A percentile compares a stretch with the other conserved stretches of the same genome.
phyloP scores from a whole-genome alignment of 805 yeast genomes.

The Wickerhamiella alocasiicola region DNA sequence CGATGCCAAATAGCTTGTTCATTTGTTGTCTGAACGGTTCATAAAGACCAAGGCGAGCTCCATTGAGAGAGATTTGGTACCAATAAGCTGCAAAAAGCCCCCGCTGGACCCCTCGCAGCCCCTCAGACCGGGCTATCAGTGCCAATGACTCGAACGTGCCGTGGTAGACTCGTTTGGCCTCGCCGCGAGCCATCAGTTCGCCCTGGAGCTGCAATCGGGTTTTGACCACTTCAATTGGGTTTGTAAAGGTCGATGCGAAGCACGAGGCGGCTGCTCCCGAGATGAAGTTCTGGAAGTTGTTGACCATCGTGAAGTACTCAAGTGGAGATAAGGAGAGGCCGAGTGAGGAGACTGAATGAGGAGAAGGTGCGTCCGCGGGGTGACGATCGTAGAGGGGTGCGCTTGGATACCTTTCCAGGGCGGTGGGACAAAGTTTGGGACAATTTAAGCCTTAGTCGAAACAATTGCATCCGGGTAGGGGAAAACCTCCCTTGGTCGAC shows the following conservation, averaged over 20 bases:
- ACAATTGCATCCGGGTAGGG: too few species aligned
- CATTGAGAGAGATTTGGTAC: constrained; percentile 84
- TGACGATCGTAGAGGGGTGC: too few species aligned
- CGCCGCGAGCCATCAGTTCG: constrained; percentile 45
- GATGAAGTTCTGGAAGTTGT: constrained; percentile 32
- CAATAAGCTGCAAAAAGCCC: constrained; percentile 82
- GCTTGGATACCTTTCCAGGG: too few species aligned
- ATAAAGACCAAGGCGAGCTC: constrained; percentile 86
- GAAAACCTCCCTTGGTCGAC: too few species aligned
- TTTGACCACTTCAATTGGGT: constrained; percentile 89
- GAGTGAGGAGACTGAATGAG: too few species aligned
- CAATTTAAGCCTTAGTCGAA: too few species aligned
- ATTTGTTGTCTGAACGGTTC: constrained; percentile 65
- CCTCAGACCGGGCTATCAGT: constrained; percentile 65
- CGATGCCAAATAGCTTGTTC: constrained; percentile 45
- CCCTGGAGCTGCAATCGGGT: constrained; percentile 96
- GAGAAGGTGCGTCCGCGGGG: too few species aligned
- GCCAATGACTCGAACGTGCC: constrained; percentile 81
- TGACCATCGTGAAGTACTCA: too few species aligned
- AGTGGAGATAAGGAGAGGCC: too few species aligned
- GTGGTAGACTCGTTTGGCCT: constrained; percentile 46
- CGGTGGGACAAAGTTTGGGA: too few species aligned
- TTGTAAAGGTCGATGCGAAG: constrained; percentile 93
- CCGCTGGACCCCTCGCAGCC: constrained; percentile 74
- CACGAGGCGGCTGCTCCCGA: constrained; percentile 96